phyloP scores from a whole-genome alignment of 2,329 filamentous ascomycete genomes.

The Paraphoma sp. region DNA sequence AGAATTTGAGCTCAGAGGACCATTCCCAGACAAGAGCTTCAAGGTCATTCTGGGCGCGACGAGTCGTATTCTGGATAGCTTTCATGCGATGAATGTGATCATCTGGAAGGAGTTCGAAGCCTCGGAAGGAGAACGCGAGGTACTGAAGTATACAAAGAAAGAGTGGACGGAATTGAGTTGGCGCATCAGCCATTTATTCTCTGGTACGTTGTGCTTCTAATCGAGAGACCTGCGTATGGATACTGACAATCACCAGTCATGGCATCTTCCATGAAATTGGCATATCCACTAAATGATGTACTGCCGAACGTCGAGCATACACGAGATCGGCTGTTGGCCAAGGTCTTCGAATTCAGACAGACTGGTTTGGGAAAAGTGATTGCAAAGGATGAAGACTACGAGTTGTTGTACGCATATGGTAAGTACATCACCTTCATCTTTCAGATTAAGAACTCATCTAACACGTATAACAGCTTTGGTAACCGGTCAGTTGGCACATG shows the following conservation, averaged over 20 bases:
- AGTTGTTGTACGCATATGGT: slow-evolving; percentile 90
- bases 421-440: slow-evolving; percentile 33
- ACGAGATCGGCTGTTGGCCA: slow-evolving; percentile 82
- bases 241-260: slow-evolving; percentile 63
- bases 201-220: slow-evolving; percentile 51
- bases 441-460: background rate
- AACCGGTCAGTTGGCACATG: slow-evolving; percentile 64
- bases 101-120: slow-evolving; percentile 79
- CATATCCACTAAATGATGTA: slow-evolving; percentile 90
- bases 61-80: slow-evolving; percentile 85
- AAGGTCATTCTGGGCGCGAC: slow-evolving; percentile 79
- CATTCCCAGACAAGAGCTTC: slow-evolving; percentile 79
- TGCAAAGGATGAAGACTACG: slow-evolving; percentile 81
- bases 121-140: slow-evolving; percentile 79
- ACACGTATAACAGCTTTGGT: slow-evolving; percentile 58
- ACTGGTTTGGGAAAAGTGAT: slow-evolving; percentile 60
- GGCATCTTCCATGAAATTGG: slow-evolving; percentile 90
- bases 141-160: slow-evolving; percentile 77
- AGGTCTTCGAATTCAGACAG: slow-evolving; percentile 85
- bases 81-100: slow-evolving; percentile 95
- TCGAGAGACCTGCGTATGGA: background rate
- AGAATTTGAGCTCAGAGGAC: slow-evolving; percentile 87
- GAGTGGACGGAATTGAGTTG: slow-evolving; percentile 84
- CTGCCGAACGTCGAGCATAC: slow-evolving; percentile 82
- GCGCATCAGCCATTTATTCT: slow-evolving; percentile 86